Percentiles rank a stretch among this genome's conserved stretches.
Evolutionary conservation across 2,329 filamentous ascomycete genomes (phyloP).

Genomic region (Colletotrichum abscissum): DNA sequence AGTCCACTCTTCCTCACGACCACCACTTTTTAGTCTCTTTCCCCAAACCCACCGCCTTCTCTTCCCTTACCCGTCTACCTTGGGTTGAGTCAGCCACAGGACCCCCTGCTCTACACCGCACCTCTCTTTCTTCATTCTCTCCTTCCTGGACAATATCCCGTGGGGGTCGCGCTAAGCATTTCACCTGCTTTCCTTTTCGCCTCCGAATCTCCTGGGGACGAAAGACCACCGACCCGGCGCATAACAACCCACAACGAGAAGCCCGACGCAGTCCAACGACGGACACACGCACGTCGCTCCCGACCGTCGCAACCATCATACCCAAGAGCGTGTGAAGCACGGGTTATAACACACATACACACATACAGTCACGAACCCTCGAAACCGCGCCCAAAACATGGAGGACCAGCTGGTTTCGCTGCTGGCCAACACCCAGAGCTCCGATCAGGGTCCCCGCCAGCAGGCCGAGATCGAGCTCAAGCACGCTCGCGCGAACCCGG

Average conservation of each 20-base stretch:
- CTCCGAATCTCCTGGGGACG: neutral
- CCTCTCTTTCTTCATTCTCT: neutral
- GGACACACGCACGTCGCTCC: neutral
- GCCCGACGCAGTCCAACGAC: neutral
- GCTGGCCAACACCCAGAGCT: conserved; percentile 85
- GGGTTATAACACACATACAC: neutral
- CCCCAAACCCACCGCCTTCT: conserved; percentile 10
- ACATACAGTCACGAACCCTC: neutral
- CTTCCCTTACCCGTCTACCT: neutral
- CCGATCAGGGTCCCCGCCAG: conserved; percentile 81
- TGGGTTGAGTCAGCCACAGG: conserved; percentile 19
- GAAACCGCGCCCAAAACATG: conserved; percentile 64
- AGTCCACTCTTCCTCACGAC: neutral
- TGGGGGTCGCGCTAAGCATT: neutral
- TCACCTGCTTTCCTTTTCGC: neutral
- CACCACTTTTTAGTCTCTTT: neutral
- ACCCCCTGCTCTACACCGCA: neutral
- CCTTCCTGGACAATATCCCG: neutral
- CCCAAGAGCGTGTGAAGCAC: neutral
- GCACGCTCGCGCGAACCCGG: conserved; percentile 73
- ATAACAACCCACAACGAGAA: neutral
- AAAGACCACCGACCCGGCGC: neutral
- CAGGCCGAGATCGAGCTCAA: conserved; percentile 87
- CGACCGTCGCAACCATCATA: neutral
- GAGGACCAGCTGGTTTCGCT: conserved; percentile 92